Evolutionary conservation across 257 asterid species (phyloP).

Genomic region (Salvia rosmarinus): DNA sequence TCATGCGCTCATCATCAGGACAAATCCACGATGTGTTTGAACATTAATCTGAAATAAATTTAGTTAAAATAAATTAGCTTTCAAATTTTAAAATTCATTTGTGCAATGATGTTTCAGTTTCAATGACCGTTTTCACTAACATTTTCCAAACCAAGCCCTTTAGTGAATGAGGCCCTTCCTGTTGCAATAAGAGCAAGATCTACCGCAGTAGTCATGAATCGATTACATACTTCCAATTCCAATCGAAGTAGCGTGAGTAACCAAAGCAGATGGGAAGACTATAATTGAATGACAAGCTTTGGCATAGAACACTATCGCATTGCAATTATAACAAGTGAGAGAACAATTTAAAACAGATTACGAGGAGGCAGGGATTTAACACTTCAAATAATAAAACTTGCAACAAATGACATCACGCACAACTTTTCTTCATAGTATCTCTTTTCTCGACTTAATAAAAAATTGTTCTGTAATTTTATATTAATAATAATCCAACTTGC

Average conservation of each 20-base stretch:
- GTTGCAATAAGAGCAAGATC: slow-evolving; percentile 99
- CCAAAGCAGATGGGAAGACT: slow-evolving; percentile 25
- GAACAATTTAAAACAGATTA: slow-evolving; percentile 23
- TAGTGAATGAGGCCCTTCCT: slow-evolving; percentile 94
- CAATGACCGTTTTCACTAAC: slow-evolving; percentile 48
- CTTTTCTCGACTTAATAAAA: slow-evolving; percentile 20
- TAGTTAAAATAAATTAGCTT: slow-evolving; percentile 21
- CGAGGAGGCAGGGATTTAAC: not conserved
- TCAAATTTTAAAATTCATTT: slow-evolving; percentile 18
- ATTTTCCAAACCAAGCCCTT: slow-evolving; percentile 96
- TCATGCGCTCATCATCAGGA: slow-evolving; percentile 93
- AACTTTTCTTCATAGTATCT: slow-evolving; percentile 14
- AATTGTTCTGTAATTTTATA: not conserved
- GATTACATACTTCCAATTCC: too few species aligned
- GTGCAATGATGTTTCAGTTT: slow-evolving; percentile 24
- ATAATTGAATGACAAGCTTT: slow-evolving; percentile 11
- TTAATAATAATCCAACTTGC: slow-evolving; percentile 20
- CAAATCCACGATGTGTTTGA: slow-evolving; percentile 89
- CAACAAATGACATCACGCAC: slow-evolving; percentile 18
- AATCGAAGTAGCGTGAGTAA: not conserved
- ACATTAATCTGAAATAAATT: slow-evolving; percentile 69
- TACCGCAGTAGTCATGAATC: slow-evolving; percentile 48
- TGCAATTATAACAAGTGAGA: slow-evolving; percentile 26
- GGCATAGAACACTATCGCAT: slow-evolving; percentile 18
- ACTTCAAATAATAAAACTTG: slow-evolving; percentile 9